These are phyloP conservation scores for Dianthus caryophyllus DNA, from an alignment of 148 eudicot genomes.

Conservation along the genomic window DNA sequence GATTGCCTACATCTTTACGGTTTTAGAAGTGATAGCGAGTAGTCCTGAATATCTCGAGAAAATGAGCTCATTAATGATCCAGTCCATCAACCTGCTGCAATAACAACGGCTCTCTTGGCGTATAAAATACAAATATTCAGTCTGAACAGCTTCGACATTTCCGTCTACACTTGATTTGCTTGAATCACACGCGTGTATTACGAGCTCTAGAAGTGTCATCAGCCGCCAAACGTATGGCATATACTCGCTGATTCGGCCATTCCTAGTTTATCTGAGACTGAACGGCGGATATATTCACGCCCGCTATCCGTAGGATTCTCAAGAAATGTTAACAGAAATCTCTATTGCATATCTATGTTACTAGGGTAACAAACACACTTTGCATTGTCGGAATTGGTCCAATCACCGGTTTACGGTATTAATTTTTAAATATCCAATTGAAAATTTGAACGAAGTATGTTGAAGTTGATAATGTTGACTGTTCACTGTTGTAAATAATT, in stretches of 20 bases:
- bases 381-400: no score
- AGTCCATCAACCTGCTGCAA: slow-evolving; percentile 92
- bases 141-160: slow-evolving; percentile 62
- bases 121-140: slow-evolving; percentile 45
- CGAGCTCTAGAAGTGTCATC: slow-evolving; percentile 20
- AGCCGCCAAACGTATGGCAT: slow-evolving; percentile 14
- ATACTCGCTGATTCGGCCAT: slow-evolving; percentile 6
- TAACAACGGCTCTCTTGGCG: slow-evolving; percentile 57
- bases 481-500: no score
- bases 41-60: no score
- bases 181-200: neutral
- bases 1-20: neutral
- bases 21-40: neutral
- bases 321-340: no score
- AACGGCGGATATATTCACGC: no score
- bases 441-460: no score
- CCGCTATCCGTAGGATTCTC: slow-evolving; percentile 12
- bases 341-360: no score
- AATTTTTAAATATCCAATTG: no score
- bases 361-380: no score
- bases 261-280: slow-evolving; percentile 8
- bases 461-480: no score
- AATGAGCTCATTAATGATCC: slow-evolving; percentile 64
- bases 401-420: no score
- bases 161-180: slow-evolving; percentile 50